Evolutionary conservation across 75 land plant genomes (phyloP).

Genomic region (Adiantum capillusveneris): DNA sequence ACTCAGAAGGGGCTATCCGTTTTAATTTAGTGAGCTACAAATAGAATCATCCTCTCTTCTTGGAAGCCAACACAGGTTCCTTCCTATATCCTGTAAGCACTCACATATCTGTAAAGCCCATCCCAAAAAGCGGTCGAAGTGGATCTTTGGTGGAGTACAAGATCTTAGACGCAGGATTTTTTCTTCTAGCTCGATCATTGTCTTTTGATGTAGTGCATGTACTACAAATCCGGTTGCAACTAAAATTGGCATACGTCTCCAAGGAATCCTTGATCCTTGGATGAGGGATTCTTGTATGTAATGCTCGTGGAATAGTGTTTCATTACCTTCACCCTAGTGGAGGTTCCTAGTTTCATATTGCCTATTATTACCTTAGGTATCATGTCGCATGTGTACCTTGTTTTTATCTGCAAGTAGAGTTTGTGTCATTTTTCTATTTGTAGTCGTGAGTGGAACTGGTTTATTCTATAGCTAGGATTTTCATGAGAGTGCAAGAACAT

Average conservation of each 20-base stretch:
- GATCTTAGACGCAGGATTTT: slow-evolving; percentile 62
- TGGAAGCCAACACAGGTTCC: slow-evolving; percentile 66
- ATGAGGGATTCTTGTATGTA: slow-evolving; percentile 90
- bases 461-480: no score
- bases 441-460: no score
- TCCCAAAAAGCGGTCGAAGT: slow-evolving; percentile 6
- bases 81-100: slow-evolving; percentile 25
- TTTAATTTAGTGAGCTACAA: slow-evolving; percentile 79
- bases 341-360: slow-evolving; percentile 77
- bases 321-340: slow-evolving; percentile 56
- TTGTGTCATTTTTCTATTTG: no score
- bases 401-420: no score
- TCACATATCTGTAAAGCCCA: neutral
- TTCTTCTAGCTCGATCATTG: slow-evolving; percentile 55
- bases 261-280: slow-evolving; percentile 77
- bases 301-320: slow-evolving; percentile 47
- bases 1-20: slow-evolving; percentile 50
- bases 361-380: slow-evolving; percentile 92
- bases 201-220: slow-evolving; percentile 65
- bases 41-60: slow-evolving; percentile 38
- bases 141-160: slow-evolving; percentile 52
- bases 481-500: no score
- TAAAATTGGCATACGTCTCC: slow-evolving; percentile 79
- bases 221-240: slow-evolving; percentile 70
- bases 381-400: no score